Evolutionary conservation across 345 rosid genomes (phyloP).

Genomic region (Barbarea vulgaris): DNA sequence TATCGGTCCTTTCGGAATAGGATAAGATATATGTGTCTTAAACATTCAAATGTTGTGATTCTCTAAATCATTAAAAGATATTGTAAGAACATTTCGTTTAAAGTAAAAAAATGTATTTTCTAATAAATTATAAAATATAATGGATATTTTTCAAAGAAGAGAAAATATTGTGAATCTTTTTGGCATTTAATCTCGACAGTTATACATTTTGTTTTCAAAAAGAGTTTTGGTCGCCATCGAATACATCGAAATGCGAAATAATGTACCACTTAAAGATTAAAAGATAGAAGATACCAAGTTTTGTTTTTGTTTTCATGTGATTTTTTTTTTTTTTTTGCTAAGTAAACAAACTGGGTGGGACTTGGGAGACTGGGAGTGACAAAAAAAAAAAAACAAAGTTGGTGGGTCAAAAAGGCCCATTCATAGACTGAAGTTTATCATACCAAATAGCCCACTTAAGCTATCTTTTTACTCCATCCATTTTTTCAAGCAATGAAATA

Average conservation of each 20-base stretch:
- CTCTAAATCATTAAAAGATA: background rate
- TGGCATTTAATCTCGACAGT: background rate
- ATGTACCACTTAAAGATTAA: background rate
- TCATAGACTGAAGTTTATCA: background rate
- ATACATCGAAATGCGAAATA: slow-evolving; percentile 18
- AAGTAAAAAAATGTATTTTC: background rate
- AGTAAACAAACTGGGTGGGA: background rate
- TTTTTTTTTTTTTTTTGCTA: background rate
- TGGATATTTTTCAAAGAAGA: background rate
- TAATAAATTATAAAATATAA: background rate
- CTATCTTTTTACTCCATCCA: background rate
- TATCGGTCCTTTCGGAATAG: background rate
- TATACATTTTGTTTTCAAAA: background rate
- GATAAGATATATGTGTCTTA: background rate
- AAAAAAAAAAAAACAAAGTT: background rate
- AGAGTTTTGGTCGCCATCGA: slow-evolving; percentile 4
- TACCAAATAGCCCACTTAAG: slow-evolving; percentile 19
- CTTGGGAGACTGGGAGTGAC: background rate
- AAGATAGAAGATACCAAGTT: background rate
- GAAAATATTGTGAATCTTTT: background rate
- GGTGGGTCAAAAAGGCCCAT: slow-evolving; percentile 32
- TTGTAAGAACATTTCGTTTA: background rate
- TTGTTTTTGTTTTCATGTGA: background rate
- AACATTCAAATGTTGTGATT: background rate
- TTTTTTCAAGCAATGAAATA: background rate